A percentile compares a stretch with the other conserved stretches of the same genome.
These are phyloP conservation scores for Leccinum variabile DNA, from an alignment of 1,284 basidiomycete species.

Conservation along the genomic window DNA sequence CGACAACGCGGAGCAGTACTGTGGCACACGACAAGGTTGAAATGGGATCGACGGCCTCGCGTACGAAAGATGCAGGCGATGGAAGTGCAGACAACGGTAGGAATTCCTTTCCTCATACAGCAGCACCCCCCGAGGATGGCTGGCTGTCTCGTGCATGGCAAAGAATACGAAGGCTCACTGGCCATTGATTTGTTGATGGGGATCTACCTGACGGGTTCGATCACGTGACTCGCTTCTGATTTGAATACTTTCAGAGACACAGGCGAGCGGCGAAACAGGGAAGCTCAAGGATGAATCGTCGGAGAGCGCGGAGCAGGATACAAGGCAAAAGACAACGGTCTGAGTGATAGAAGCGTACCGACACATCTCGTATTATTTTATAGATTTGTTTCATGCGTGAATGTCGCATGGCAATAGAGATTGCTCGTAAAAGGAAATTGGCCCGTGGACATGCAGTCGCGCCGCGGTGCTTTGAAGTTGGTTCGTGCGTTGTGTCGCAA, in stretches of 20 bases:
- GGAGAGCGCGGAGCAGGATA: conserved; percentile 36
- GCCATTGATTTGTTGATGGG: conserved; percentile 58
- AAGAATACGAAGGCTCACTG: conserved; percentile 65
- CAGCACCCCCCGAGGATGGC: conserved; percentile 52
- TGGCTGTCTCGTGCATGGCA: conserved; percentile 70
- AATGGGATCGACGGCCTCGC: conserved; percentile 28
- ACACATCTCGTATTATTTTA: conserved; percentile 19
- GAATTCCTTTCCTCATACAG: conserved; percentile 59
- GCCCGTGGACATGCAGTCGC: conserved; percentile 22
- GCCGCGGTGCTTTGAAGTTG: conserved; percentile 18
- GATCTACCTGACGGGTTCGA: conserved; percentile 33
- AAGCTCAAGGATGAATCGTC: conserved; percentile 24
- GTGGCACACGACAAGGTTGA: conserved; percentile 22
- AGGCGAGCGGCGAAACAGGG: conserved; percentile 18
- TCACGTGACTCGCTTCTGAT: conserved; percentile 38
- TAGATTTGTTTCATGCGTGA: conserved; percentile 22
- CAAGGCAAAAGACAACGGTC: conserved; percentile 43
- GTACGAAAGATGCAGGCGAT: conserved; percentile 30
- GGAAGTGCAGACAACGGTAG: conserved; percentile 61
- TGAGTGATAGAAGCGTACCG: conserved; percentile 38
- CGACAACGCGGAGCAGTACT: conserved; percentile 23
- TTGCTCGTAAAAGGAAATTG: conserved; percentile 12
- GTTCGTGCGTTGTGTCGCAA: background rate
- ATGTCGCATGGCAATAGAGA: conserved; percentile 20
- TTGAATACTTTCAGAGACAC: conserved; percentile 29